Evolutionary conservation across 108 stramenopile species (phyloP).

Genomic region (Aurantiochytrium sp.): DNA sequence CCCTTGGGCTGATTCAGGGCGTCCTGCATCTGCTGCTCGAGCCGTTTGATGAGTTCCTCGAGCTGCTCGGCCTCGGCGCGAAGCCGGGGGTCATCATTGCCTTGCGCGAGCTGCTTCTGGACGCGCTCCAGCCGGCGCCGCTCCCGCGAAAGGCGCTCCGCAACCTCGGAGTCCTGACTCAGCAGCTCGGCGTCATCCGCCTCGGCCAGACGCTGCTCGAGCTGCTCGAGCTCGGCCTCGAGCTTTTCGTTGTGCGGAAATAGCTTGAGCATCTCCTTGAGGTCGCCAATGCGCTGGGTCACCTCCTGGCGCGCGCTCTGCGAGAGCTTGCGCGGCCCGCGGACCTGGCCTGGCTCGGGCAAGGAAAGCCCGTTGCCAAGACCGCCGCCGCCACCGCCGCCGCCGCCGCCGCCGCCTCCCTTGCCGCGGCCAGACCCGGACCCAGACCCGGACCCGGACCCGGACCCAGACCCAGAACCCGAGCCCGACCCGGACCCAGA

Average conservation of each 20-base stretch:
- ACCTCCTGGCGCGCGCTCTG: neutral
- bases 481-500: neutral
- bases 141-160: neutral
- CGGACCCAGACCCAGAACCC: neutral
- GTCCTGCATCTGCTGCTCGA: neutral
- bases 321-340: neutral
- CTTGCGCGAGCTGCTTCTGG: neutral
- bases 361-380: neutral
- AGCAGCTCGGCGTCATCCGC: neutral
- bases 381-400: neutral
- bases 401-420: conserved; percentile 17
- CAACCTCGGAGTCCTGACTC: neutral
- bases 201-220: neutral
- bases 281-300: neutral
- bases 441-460: neutral
- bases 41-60: neutral
- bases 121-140: neutral
- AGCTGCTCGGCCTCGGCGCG: neutral
- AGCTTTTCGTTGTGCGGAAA: conserved; percentile 31
- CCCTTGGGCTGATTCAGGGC: neutral
- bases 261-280: conserved; percentile 7
- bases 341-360: neutral
- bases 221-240: neutral
- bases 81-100: neutral
- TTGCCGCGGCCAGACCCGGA: neutral